Evolutionary conservation across 2,329 filamentous ascomycete species (phyloP).

Genomic region (Stylonectria norvegica): DNA sequence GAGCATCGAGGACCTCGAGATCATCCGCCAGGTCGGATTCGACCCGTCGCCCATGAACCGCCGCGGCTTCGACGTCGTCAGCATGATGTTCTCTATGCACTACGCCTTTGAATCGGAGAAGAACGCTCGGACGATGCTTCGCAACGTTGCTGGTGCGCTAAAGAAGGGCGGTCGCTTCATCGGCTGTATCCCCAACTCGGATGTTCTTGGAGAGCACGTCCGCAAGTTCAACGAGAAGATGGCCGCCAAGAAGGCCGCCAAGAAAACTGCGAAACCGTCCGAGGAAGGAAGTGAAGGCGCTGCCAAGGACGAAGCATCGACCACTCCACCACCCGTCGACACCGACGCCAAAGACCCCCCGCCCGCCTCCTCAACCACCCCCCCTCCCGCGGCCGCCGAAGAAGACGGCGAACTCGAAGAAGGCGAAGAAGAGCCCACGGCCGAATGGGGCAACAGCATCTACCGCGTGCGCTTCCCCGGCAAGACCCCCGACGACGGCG

Average conservation of each 20-base stretch:
- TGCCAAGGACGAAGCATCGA: no score
- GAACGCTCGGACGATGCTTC: conserved; percentile 87
- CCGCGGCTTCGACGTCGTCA: conserved; percentile 91
- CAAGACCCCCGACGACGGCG: conserved; percentile 76
- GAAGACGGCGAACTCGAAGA: conserved; percentile 54
- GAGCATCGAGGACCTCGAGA: conserved; percentile 73
- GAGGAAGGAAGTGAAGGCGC: no score
- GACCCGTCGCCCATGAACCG: conserved; percentile 69
- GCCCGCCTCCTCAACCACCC: conserved; percentile 20
- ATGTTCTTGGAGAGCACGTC: conserved; percentile 80
- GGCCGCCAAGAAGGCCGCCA: conserved; percentile 34
- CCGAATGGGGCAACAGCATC: conserved; percentile 89
- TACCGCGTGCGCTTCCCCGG: conserved; percentile 88
- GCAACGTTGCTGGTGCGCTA: conserved; percentile 83
- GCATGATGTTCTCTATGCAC: conserved; percentile 99
- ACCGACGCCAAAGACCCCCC: conserved; percentile 14
- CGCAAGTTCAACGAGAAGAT: conserved; percentile 64
- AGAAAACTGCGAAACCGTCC: no score
- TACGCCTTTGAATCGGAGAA: conserved; percentile 94
- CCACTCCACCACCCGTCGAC: no score
- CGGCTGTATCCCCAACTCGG: conserved; percentile 94
- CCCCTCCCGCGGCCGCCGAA: conserved; percentile 30
- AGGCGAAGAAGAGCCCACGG: conserved; percentile 59
- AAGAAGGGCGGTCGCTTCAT: conserved; percentile 95
- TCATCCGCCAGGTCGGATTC: conserved; percentile 84